Percentiles rank a stretch among this genome's conserved stretches.
Evolutionary conservation across 108 stramenopile species (phyloP).

Genomic region (Pseudonitzschia multistriata): DNA sequence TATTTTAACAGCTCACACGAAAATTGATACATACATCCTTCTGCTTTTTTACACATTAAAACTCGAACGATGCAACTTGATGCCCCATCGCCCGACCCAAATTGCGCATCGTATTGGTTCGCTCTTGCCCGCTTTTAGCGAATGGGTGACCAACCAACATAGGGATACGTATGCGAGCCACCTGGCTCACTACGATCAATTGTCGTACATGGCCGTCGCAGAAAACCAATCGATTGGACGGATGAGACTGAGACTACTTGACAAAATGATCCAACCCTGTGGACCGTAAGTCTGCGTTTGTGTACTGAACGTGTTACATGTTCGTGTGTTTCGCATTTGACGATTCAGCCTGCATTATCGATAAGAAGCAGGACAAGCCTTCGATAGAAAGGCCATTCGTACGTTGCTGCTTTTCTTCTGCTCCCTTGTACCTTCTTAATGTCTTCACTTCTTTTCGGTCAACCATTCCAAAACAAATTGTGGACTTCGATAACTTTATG

Average conservation of each 20-base stretch:
- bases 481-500: too few relatives aligned
- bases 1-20: too few relatives aligned
- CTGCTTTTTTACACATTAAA: too few relatives aligned
- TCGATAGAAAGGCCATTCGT: not conserved
- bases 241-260: constrained; percentile 83
- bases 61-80: too few relatives aligned
- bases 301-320: not conserved
- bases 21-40: too few relatives aligned
- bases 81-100: not conserved
- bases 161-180: constrained; percentile 95
- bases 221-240: constrained; percentile 93
- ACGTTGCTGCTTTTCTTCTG: not conserved
- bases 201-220: constrained; percentile 94
- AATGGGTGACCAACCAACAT: constrained; percentile 97
- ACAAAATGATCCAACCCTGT: constrained; percentile 87
- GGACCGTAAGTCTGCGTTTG: constrained; percentile 47
- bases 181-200: constrained; percentile 94
- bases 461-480: not conserved
- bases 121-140: constrained; percentile 31
- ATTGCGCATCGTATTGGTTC: not conserved
- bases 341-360: too few relatives aligned
- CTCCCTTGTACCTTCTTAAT: too few relatives aligned
- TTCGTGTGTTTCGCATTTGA: too few relatives aligned
- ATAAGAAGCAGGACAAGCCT: too few relatives aligned
- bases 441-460: not conserved